These are phyloP conservation scores for Backusella tuberculispora DNA, from an alignment of 192 early-diverging fungal species.

Conservation along the genomic window DNA sequence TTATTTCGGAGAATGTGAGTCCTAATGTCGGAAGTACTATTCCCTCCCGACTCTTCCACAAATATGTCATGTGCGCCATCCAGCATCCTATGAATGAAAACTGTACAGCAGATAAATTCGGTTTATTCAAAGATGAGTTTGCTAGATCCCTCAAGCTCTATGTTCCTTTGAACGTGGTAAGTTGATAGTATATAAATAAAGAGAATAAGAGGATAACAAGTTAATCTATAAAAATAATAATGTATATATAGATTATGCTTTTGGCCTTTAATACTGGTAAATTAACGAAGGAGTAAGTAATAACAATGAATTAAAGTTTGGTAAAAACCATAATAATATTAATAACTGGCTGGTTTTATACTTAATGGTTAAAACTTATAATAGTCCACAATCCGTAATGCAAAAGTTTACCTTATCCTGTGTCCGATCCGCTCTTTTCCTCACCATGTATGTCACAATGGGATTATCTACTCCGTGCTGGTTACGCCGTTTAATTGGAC, in stretches of 20 bases:
- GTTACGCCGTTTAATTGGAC: conserved; percentile 50
- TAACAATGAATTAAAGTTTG: not conserved
- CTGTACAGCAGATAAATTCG: conserved; percentile 49
- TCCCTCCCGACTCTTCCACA: conserved; percentile 49
- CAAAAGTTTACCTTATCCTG: conserved; percentile 56
- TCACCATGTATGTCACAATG: conserved; percentile 53
- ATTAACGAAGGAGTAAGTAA: conserved; percentile 36
- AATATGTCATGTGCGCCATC: conserved; percentile 60
- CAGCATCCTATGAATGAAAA: conserved; percentile 61
- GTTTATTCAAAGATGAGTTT: conserved; percentile 50
- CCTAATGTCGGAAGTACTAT: conserved; percentile 56
- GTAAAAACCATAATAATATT: not conserved
- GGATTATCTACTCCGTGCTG: conserved; percentile 59
- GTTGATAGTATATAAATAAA: not conserved
- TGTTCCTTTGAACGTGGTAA: conserved; percentile 63
- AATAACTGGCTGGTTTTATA: not conserved
- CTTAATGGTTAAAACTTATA: not conserved
- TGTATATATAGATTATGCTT: conserved; percentile 46
- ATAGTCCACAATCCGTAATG: conserved; percentile 45
- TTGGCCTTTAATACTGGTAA: conserved; percentile 42
- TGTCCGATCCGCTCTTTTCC: conserved; percentile 62
- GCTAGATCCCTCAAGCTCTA: conserved; percentile 62
- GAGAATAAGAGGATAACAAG: not conserved
- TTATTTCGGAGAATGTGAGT: conserved; percentile 52
- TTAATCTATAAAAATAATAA: not conserved